Percentiles rank a stretch among this genome's conserved stretches.
phyloP scores from a whole-genome alignment of 805 yeast genomes.

The Ogataea degrootiae region DNA sequence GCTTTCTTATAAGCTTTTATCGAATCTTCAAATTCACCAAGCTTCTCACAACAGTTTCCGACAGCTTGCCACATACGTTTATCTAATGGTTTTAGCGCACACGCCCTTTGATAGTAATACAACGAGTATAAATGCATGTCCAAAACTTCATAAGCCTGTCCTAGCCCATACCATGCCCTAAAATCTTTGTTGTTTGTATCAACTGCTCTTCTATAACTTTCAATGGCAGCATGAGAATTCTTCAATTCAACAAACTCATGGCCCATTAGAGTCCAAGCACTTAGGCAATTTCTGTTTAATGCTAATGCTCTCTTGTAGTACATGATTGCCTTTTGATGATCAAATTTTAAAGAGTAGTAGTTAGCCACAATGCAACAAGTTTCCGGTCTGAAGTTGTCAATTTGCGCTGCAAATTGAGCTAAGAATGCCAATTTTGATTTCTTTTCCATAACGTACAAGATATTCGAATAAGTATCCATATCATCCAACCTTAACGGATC shows the following conservation, averaged over 20 bases:
- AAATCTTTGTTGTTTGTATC: constrained; percentile 86
- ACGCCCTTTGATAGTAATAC: constrained; percentile 88
- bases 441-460: constrained; percentile 90
- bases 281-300: constrained; percentile 70
- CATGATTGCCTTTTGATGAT: constrained; percentile 92
- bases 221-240: constrained; percentile 96
- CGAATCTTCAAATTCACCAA: constrained; percentile 66
- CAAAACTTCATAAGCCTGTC: constrained; percentile 95
- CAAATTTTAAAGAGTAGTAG: constrained; percentile 84
- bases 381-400: constrained; percentile 88
- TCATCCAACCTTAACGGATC: constrained; percentile 91
- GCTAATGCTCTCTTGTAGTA: constrained; percentile 87
- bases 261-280: constrained; percentile 98
- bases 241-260: constrained; percentile 96
- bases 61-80: constrained; percentile 96
- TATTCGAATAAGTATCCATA: constrained; percentile 89
- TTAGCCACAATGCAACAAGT: constrained; percentile 94
- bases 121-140: constrained; percentile 93
- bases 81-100: constrained; percentile 82
- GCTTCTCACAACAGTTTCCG: constrained; percentile 82
- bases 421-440: constrained; percentile 75
- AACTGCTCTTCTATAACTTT: constrained; percentile 88
- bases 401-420: constrained; percentile 78
- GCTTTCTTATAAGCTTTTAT: constrained; percentile 81
- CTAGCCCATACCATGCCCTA: constrained; percentile 97